These are phyloP conservation scores for Puya raimondii DNA, from an alignment of 176 grass and related monocot genomes.

Conservation along the genomic window DNA sequence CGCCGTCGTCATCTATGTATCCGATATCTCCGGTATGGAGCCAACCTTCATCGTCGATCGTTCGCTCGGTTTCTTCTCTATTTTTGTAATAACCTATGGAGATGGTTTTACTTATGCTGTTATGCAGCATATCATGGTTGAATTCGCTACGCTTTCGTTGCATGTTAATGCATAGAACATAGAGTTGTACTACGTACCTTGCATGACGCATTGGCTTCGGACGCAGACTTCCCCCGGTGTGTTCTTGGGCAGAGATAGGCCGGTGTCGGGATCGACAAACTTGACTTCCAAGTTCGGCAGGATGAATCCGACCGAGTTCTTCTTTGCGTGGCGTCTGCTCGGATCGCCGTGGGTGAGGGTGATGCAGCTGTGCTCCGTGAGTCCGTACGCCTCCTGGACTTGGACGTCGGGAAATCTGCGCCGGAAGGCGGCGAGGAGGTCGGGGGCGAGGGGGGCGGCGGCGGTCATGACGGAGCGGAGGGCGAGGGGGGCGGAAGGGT, in stretches of 20 bases:
- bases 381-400: conserved; percentile 86
- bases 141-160: no score
- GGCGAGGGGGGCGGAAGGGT: conserved; percentile 30
- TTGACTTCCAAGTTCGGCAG: conserved; percentile 90
- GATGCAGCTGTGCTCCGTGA: conserved; percentile 93
- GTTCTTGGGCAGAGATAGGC: conserved; percentile 59
- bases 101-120: conserved; percentile 1
- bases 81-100: conserved; percentile 51
- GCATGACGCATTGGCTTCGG: conserved; percentile 78
- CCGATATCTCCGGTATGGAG: conserved; percentile 85
- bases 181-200: conserved; percentile 24
- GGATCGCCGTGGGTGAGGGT: conserved; percentile 59
- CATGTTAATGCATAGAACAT: no score
- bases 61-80: conserved; percentile 63
- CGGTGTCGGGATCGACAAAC: conserved; percentile 60
- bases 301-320: conserved; percentile 76
- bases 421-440: conserved; percentile 57
- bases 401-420: conserved; percentile 53
- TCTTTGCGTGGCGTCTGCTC: conserved; percentile 36
- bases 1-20: conserved; percentile 85
- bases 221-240: conserved; percentile 65
- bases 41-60: conserved; percentile 64
- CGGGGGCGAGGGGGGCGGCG: conserved; percentile 59
- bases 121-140: background rate
- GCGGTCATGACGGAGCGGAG: conserved; percentile 74